phyloP scores from a whole-genome alignment of 78 protist genomes.

The Dictyostelium brefeldianum region DNA sequence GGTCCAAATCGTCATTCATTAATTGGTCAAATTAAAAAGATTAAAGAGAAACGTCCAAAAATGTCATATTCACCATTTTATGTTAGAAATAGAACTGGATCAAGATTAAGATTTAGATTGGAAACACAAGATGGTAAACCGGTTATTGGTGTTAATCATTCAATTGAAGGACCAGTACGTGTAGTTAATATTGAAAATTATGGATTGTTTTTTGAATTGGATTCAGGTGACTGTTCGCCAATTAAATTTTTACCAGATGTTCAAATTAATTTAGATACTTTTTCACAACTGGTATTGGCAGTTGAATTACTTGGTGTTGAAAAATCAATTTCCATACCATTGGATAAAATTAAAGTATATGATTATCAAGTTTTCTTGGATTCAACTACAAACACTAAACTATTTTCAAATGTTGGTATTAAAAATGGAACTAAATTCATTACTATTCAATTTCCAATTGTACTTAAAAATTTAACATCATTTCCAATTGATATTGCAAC shows the following conservation, averaged over 20 bases:
- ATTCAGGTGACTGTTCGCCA: constrained; percentile 53
- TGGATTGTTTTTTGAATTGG: constrained; percentile 55
- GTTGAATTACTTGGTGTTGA: constrained; percentile 62
- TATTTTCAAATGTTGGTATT: constrained; percentile 27
- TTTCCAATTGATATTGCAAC: constrained; percentile 70
- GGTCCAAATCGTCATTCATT: constrained; percentile 10
- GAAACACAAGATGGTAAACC: constrained; percentile 77
- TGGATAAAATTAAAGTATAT: constrained; percentile 66
- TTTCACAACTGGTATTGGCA: constrained; percentile 36
- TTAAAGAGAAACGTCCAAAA: neutral
- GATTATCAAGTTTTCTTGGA: constrained; percentile 57
- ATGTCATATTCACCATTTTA: constrained; percentile 55
- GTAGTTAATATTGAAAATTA: constrained; percentile 50
- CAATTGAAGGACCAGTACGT: neutral
- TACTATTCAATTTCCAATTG: constrained; percentile 42
- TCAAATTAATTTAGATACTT: constrained; percentile 50
- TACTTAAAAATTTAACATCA: constrained; percentile 22
- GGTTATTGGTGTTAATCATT: constrained; percentile 16
- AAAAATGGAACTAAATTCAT: constrained; percentile 56
- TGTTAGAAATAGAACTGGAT: constrained; percentile 54
- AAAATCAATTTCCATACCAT: constrained; percentile 54
- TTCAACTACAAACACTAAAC: constrained; percentile 21
- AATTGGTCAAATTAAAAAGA: constrained; percentile 34
- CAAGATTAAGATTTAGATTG: constrained; percentile 55
- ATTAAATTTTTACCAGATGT: constrained; percentile 63